Percentiles rank a stretch among this genome's conserved stretches.
These are phyloP conservation scores for Gentiana macrophylla DNA, from an alignment of 257 asterid genomes.

Conservation along the genomic window DNA sequence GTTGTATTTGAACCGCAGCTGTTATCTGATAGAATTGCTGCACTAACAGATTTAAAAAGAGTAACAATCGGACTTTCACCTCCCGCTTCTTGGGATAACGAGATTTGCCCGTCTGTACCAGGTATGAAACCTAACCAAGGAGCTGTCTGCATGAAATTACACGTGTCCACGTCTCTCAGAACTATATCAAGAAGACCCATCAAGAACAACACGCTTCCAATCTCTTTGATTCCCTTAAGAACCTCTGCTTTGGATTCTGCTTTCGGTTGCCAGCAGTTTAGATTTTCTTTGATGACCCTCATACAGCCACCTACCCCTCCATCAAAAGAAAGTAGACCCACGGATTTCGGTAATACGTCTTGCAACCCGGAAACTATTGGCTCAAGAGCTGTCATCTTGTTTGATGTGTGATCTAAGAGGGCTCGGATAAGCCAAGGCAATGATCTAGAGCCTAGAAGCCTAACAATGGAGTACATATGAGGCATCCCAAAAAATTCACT, in stretches of 20 bases:
- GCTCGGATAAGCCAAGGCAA: conserved; percentile 99
- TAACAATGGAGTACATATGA: conserved; percentile 81
- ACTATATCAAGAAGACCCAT: conserved; percentile 97
- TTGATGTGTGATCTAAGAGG: conserved; percentile 77
- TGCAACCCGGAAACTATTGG: conserved; percentile 79
- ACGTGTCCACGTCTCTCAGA: conserved; percentile 91
- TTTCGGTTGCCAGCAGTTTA: conserved; percentile 87
- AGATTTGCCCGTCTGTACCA: conserved; percentile 80
- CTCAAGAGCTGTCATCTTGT: conserved; percentile 83
- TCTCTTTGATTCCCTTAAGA: conserved; percentile 88
- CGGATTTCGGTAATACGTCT: conserved; percentile 89
- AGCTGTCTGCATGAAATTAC: conserved; percentile 93
- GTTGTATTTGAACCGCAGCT: conserved; percentile 49
- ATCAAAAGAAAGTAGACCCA: conserved; percentile 89
- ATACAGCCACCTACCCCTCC: conserved; percentile 91
- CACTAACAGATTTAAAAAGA: conserved; percentile 71
- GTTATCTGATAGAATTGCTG: conserved; percentile 48
- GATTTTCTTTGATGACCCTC: conserved; percentile 66
- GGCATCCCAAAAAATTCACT: conserved; percentile 92
- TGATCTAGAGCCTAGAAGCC: conserved; percentile 88
- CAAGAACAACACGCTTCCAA: conserved; percentile 90
- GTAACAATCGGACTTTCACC: conserved; percentile 84
- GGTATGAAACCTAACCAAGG: conserved; percentile 97
- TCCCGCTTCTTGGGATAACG: conserved; percentile 50
- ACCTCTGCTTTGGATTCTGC: conserved; percentile 74